Conservation (phyloP, 345 rosid genomes). For the Rhizophora mangle region DNA sequence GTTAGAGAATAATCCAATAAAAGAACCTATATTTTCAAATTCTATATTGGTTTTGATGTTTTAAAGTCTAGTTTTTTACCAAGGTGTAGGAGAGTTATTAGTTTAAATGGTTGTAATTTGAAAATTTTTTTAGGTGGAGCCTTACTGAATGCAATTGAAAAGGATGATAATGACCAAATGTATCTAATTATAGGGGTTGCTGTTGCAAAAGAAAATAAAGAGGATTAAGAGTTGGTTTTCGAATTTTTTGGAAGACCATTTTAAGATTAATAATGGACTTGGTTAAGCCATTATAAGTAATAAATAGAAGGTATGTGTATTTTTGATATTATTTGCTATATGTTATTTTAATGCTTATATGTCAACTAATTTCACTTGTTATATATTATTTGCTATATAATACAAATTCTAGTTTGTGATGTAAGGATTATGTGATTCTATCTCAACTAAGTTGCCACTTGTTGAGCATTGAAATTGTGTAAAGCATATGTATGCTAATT, state of each 20-base stretch:
- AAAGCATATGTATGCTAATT: background rate
- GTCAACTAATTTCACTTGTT: too few relatives aligned
- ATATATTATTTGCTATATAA: too few relatives aligned
- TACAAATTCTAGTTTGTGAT: too few relatives aligned
- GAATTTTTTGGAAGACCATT: background rate
- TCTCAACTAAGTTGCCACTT: background rate
- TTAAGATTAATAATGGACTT: background rate
- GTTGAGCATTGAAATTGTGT: background rate
- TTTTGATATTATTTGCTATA: too few relatives aligned
- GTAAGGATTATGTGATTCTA: too few relatives aligned
- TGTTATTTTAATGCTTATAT: too few relatives aligned
- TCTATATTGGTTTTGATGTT: background rate
- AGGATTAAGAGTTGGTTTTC: slow-evolving; percentile 1
- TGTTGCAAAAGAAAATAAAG: background rate
- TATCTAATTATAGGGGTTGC: background rate
- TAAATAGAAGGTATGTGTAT: too few relatives aligned
- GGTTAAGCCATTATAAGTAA: too few relatives aligned
- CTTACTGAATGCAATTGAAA: background rate
- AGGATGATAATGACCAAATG: background rate
- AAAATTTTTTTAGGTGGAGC: background rate
- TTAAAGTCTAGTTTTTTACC: background rate
- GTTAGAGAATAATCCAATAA: too few relatives aligned
- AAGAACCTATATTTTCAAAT: background rate
- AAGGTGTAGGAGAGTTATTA: background rate
- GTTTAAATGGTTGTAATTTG: background rate